phyloP scores from a whole-genome alignment of 345 rosid species.

The Acer yangbiense region DNA sequence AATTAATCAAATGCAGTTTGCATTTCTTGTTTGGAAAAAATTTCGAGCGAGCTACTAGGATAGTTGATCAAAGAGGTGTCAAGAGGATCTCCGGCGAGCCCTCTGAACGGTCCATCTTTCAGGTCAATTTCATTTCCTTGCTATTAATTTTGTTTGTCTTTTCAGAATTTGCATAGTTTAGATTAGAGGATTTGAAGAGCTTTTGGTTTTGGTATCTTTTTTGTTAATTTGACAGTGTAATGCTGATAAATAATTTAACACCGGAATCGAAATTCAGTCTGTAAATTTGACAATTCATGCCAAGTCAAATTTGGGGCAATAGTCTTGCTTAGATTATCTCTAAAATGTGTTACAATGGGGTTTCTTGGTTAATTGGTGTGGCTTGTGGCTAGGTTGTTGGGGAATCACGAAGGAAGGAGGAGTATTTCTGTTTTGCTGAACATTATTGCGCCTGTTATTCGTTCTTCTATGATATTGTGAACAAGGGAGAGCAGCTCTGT shows the following conservation, averaged over 20 bases:
- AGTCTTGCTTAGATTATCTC: neutral
- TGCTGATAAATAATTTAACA: too few relatives aligned
- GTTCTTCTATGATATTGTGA: conserved; percentile 84
- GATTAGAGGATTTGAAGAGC: neutral
- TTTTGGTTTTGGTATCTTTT: neutral
- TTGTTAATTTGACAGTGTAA: too few relatives aligned
- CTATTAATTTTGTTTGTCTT: neutral
- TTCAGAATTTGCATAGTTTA: neutral
- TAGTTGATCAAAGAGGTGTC: conserved; percentile 75
- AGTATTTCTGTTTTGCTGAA: conserved; percentile 77
- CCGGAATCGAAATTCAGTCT: neutral
- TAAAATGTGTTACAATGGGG: neutral
- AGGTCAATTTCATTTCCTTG: conserved; percentile 44
- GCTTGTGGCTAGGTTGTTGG: conserved; percentile 60
- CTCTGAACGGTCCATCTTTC: conserved; percentile 76
- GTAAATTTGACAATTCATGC: neutral
- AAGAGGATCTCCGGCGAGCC: conserved; percentile 74
- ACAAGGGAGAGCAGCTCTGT: conserved; percentile 84
- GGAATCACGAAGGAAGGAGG: conserved; percentile 85
- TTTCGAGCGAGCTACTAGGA: conserved; percentile 77
- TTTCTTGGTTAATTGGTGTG: neutral
- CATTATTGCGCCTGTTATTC: conserved; percentile 86
- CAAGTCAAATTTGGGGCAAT: neutral
- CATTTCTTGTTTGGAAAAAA: conserved; percentile 91
- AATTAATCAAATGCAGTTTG: conserved; percentile 43